Evolutionary conservation across 2,329 filamentous ascomycete genomes (phyloP), one percentile per base, ranked within the genome.

Genomic region (Exophiala sp.): DNA sequence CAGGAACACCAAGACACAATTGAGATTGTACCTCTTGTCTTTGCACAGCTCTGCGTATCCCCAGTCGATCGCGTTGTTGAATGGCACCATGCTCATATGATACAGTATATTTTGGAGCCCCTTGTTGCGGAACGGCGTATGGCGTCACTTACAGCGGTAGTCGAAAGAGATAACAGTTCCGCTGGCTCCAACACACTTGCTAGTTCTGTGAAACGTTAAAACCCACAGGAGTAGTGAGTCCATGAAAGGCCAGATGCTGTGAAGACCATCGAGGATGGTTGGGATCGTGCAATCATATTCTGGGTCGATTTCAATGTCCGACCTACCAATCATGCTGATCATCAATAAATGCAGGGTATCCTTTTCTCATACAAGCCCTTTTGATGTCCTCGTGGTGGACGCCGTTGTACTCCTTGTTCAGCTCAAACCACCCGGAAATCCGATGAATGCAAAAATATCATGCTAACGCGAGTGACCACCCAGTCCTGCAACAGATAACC

Each of bases 71-170:
- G 57, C 54, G 8, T 35, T 49, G 20, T 61, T 58, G 49, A 55
- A 59, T 5, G 59, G 57, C 12, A 41, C 32, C 59, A 61, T 61
- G 29, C 54, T 58, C 50, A 61, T 53, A 29, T 58, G 43, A 38
- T 59, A 61, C 11, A 63, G 55, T 14, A 51, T 49, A 21, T 62
- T 62, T 3, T 55, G 50, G 14, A 18, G 61, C 59, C 14, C 59
- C 61, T 41, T 45, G 48, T 41, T 57, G 57, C 8, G 54, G 57
- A 40, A 63, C 57, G 47, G 61, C 61, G 34, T 63, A 63, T 18
- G 16, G 16, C 16, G 16, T 18, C 16, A 18, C 16, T 18, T 18
- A 18, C 16, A 18, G 16, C 16, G 16, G 16, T 18, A 18, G 16
- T 18, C 16, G 16, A 18, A 18, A 18, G 16, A 18, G 16, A 18